Evolutionary conservation across 345 rosid species (phyloP).

Genomic region (Salix brachista): DNA sequence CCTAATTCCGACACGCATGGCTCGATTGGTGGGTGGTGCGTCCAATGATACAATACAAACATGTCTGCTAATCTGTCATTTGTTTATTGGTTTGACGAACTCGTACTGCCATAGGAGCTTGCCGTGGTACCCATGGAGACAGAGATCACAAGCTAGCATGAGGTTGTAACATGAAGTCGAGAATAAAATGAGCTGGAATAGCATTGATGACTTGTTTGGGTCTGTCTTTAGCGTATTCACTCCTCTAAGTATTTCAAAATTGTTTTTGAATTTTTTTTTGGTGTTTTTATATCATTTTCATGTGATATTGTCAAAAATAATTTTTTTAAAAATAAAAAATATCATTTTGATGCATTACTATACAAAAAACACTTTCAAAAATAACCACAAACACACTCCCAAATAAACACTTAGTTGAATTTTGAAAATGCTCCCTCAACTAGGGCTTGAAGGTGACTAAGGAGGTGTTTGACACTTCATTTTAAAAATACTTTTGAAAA

Average conservation of each 20-base stretch:
- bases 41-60: too few relatives aligned
- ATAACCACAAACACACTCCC: too few relatives aligned
- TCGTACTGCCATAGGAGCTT: background rate
- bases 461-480: rapidly evolving
- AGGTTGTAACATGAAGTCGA: background rate
- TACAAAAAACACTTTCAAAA: too few relatives aligned
- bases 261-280: too few relatives aligned
- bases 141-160: background rate
- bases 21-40: background rate
- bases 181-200: background rate
- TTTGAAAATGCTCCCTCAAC: background rate
- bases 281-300: too few relatives aligned
- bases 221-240: background rate
- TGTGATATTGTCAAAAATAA: too few relatives aligned
- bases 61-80: too few relatives aligned
- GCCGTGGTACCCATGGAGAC: background rate
- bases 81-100: background rate
- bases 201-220: background rate
- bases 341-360: too few relatives aligned
- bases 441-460: background rate
- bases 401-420: too few relatives aligned
- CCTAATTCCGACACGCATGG: background rate
- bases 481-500: too few relatives aligned
- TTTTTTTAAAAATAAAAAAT: too few relatives aligned
- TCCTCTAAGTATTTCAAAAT: too few relatives aligned